Percentiles rank a stretch among this genome's conserved stretches.
Evolutionary conservation across 306 rosid genomes (phyloP).

Genomic region (Lotus japonicus): DNA sequence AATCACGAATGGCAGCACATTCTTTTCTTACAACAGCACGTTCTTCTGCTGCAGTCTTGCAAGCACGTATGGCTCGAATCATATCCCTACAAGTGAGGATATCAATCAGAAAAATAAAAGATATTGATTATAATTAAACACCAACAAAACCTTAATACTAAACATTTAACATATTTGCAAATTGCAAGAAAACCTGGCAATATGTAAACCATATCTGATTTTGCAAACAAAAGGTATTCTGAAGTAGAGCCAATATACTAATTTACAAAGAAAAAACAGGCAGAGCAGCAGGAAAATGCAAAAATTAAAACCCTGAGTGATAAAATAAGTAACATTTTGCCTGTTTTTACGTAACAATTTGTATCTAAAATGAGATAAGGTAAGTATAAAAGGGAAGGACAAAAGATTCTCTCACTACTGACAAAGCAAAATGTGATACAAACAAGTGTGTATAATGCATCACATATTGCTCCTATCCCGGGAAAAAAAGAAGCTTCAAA

Average conservation of each 20-base stretch:
- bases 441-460: too few relatives aligned
- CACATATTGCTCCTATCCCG: too few relatives aligned
- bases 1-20: slow-evolving; percentile 93
- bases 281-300: slow-evolving; percentile 2
- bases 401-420: too few relatives aligned
- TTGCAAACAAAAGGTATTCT: neutral
- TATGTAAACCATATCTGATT: neutral
- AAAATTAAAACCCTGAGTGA: neutral
- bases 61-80: slow-evolving; percentile 97
- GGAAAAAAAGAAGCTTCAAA: too few relatives aligned
- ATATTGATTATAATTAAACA: neutral
- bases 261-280: neutral
- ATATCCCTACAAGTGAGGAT: slow-evolving; percentile 67
- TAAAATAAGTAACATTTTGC: too few relatives aligned
- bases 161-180: neutral
- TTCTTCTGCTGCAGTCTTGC: slow-evolving; percentile 99
- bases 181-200: slow-evolving; percentile 4
- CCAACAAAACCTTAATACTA: neutral
- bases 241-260: neutral
- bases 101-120: slow-evolving; percentile 21
- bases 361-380: too few relatives aligned
- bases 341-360: too few relatives aligned
- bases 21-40: slow-evolving; percentile 96
- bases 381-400: too few relatives aligned
- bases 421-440: too few relatives aligned